Conservation (phyloP, 2,329 filamentous ascomycete genomes). For the Lachnellula willkommii region DNA sequence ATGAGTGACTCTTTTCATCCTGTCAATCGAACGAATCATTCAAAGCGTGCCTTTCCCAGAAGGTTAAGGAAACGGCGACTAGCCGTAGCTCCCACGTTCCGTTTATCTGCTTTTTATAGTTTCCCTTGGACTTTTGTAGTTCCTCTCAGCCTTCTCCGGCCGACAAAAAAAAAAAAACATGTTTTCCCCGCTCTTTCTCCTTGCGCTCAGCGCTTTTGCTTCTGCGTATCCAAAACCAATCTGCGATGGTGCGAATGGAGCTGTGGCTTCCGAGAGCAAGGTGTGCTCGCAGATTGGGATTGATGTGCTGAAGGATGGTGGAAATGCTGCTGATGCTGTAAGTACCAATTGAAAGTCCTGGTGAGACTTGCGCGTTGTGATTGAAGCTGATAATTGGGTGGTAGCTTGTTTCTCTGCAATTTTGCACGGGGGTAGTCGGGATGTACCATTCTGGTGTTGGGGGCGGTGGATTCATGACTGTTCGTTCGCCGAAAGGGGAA, state of each 20-base stretch:
- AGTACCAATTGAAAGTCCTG: slow-evolving; percentile 2
- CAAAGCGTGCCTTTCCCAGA: background rate
- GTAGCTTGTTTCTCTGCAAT: slow-evolving; percentile 47
- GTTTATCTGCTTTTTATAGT: background rate
- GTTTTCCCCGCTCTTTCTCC: background rate
- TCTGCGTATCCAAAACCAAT: background rate
- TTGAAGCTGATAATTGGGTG: background rate
- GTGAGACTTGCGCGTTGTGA: background rate
- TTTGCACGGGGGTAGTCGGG: slow-evolving; percentile 48
- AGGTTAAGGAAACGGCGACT: background rate
- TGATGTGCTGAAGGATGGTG: slow-evolving; percentile 54
- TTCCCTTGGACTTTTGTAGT: too few relatives aligned
- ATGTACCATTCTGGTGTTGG: slow-evolving; percentile 58
- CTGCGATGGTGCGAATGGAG: slow-evolving; percentile 42
- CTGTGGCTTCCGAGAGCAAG: slow-evolving; percentile 63
- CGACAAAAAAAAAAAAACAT: background rate
- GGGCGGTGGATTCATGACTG: slow-evolving; percentile 63
- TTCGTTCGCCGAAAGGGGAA: slow-evolving; percentile 52
- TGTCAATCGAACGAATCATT: background rate
- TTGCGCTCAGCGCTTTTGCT: slow-evolving; percentile 1
- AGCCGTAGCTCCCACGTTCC: background rate
- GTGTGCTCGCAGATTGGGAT: slow-evolving; percentile 67
- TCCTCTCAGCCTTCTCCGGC: background rate
- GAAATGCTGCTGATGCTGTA: slow-evolving; percentile 51
- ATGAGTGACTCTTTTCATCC: background rate